A percentile compares a stretch with the other conserved stretches of the same genome.
Conservation (phyloP, 2,329 filamentous ascomycete genomes). For the Hymenoscyphus fraxineus region DNA sequence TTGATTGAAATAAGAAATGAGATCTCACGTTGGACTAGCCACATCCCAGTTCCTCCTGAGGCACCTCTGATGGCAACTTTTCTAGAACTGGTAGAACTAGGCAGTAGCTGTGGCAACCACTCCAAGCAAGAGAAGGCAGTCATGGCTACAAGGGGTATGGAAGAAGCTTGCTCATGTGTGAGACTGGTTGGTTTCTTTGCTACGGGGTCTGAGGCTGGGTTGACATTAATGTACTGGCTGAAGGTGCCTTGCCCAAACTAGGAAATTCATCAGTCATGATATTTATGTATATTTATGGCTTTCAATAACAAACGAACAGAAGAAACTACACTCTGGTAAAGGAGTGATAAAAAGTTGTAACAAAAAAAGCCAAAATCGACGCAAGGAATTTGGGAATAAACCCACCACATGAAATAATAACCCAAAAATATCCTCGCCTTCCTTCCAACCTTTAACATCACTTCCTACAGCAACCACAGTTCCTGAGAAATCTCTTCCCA, state of each 20-base stretch:
- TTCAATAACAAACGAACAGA: not conserved
- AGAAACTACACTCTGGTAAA: not conserved
- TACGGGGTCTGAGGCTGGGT: conserved; percentile 27
- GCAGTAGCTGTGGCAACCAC: conserved; percentile 25
- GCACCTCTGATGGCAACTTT: conserved; percentile 29
- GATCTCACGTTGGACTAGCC: conserved; percentile 28
- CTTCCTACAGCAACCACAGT: conserved; percentile 36
- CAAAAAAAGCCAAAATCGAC: not conserved
- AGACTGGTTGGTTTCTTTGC: conserved; percentile 39
- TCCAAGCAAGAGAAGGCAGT: conserved; percentile 37
- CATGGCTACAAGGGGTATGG: conserved; percentile 41
- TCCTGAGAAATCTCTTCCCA: conserved; percentile 33
- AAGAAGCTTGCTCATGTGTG: conserved; percentile 42
- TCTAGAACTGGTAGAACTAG: conserved; percentile 14
- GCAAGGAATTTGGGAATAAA: not conserved
- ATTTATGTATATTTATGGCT: not conserved
- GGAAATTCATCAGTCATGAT: not conserved
- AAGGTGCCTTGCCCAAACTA: conserved; percentile 33
- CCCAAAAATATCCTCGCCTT: conserved; percentile 38
- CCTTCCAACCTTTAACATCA: conserved; percentile 32
- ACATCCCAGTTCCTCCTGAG: conserved; percentile 31
- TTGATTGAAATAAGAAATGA: not conserved
- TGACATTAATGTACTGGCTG: conserved; percentile 29
- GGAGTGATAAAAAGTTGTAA: not conserved
- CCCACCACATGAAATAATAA: conserved; percentile 31